Conservation (phyloP, 257 asterid genomes). For the Ehretia macrophylla region DNA sequence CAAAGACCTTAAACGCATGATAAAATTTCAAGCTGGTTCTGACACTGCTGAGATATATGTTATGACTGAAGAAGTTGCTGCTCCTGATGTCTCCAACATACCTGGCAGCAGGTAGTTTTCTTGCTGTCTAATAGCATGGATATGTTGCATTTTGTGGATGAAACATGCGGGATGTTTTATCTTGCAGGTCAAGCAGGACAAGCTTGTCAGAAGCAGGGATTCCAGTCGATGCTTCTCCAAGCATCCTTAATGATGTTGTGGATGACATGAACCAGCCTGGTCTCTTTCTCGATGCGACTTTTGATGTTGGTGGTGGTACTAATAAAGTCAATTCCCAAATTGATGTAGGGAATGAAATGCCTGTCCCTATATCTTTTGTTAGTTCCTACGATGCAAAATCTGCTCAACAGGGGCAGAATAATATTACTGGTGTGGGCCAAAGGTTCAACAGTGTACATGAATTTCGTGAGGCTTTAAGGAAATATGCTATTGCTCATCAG, state of each 20-base stretch:
- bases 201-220: constrained; percentile 69
- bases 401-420: constrained; percentile 84
- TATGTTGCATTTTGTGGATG: constrained; percentile 19
- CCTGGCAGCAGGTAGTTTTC: constrained; percentile 89
- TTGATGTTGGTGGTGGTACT: constrained; percentile 73
- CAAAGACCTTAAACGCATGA: constrained; percentile 88
- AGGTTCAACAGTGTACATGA: constrained; percentile 93
- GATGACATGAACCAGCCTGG: constrained; percentile 61
- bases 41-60: constrained; percentile 71
- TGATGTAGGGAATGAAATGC: constrained; percentile 47
- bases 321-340: constrained; percentile 42
- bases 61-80: constrained; percentile 66
- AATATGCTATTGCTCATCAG: constrained; percentile 88
- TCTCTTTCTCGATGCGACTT: constrained; percentile 53
- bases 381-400: constrained; percentile 61
- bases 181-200: constrained; percentile 93
- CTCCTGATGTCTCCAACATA: constrained; percentile 74
- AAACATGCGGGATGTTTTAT: constrained; percentile 20
- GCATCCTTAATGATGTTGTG: constrained; percentile 48
- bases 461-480: constrained; percentile 91
- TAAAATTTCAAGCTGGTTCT: constrained; percentile 64
- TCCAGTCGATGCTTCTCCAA: constrained; percentile 53
- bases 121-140: constrained; percentile 19
- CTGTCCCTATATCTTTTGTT: constrained; percentile 41
- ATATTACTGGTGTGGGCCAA: constrained; percentile 93